Evolutionary conservation across 2,329 filamentous ascomycete genomes (phyloP).

Genomic region (Sporothrix luriei): DNA sequence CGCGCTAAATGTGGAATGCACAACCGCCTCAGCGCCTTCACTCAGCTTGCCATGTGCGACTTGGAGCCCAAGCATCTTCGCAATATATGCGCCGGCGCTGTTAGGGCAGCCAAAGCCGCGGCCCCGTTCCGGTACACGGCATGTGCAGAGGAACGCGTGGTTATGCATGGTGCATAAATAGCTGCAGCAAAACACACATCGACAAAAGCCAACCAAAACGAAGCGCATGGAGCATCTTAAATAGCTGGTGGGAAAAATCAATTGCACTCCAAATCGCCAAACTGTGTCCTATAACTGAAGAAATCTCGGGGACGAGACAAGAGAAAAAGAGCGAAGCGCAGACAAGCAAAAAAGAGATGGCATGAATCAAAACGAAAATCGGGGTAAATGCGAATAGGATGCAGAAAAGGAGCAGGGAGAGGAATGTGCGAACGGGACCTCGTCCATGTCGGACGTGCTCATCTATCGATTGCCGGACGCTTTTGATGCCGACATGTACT

Average conservation of each 20-base stretch:
- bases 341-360: slow-evolving; percentile 28
- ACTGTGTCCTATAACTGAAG: slow-evolving; percentile 51
- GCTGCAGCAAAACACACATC: not conserved
- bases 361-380: slow-evolving; percentile 31
- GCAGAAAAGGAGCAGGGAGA: not conserved
- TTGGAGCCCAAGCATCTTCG: not conserved
- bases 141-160: not conserved
- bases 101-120: not conserved
- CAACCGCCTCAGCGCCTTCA: slow-evolving; percentile 3
- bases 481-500: not conserved
- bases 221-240: not conserved
- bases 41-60: not conserved
- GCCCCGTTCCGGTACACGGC: slow-evolving; percentile 13
- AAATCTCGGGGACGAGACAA: slow-evolving; percentile 31
- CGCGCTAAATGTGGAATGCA: slow-evolving; percentile 19
- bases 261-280: slow-evolving; percentile 57
- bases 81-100: not conserved
- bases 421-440: not conserved
- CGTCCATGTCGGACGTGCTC: not conserved
- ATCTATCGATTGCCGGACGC: not conserved
- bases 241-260: slow-evolving; percentile 37
- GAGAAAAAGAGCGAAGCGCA: slow-evolving; percentile 34
- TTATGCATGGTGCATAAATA: not conserved
- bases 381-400: slow-evolving; percentile 26
- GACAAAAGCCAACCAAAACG: not conserved